Evolutionary conservation across 2,329 filamentous ascomycete genomes (phyloP).

Genomic region (Periglandula ipomoeae): DNA sequence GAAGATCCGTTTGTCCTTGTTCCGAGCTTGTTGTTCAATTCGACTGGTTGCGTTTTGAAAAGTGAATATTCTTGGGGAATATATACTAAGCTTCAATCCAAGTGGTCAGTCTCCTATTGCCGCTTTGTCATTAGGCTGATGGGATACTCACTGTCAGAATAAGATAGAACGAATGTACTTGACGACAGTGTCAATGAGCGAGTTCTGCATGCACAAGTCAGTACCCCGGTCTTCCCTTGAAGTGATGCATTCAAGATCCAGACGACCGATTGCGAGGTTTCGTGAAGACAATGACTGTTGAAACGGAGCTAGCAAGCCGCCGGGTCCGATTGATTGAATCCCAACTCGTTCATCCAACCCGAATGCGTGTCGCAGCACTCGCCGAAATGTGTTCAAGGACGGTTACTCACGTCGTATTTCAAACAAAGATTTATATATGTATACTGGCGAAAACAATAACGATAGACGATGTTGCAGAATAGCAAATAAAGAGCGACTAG

Average conservation of each 20-base stretch:
- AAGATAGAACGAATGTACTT: conserved; percentile 49
- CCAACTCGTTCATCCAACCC: neutral
- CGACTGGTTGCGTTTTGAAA: neutral
- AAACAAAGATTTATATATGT: conserved; percentile 9
- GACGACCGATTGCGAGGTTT: neutral
- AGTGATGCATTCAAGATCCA: neutral
- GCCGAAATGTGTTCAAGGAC: neutral
- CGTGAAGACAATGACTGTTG: neutral
- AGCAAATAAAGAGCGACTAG: conserved; percentile 35
- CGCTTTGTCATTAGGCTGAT: neutral
- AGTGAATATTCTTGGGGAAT: neutral
- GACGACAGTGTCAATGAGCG: conserved; percentile 46
- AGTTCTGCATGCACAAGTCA: conserved; percentile 19
- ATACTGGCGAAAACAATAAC: conserved; percentile 4
- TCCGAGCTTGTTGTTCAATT: neutral
- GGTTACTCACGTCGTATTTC: conserved; percentile 13
- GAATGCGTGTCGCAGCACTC: neutral
- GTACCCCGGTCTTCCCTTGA: neutral
- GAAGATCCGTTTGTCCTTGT: neutral
- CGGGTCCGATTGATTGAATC: neutral
- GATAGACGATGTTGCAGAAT: neutral
- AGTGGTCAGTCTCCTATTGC: neutral
- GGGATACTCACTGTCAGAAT: conserved; percentile 34
- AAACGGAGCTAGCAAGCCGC: neutral
- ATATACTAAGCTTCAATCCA: neutral